A percentile compares a stretch with the other conserved stretches of the same genome.
phyloP scores from a whole-genome alignment of 768 basidiomycete genomes.

The Cubamyces lactineus region DNA sequence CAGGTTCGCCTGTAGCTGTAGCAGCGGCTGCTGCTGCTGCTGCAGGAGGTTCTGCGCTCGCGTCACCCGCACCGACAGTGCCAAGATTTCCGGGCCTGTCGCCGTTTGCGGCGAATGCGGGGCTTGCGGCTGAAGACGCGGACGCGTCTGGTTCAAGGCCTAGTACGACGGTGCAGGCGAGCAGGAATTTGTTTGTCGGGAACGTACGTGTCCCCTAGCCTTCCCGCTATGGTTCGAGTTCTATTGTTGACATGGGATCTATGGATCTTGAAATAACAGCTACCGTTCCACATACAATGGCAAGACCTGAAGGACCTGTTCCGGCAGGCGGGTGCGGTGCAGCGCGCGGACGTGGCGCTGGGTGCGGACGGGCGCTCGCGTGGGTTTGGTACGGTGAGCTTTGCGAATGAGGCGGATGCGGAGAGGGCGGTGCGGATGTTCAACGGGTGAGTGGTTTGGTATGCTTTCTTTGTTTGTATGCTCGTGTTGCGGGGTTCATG shows the following conservation, averaged over 20 bases:
- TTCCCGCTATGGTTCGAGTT: too few relatives aligned
- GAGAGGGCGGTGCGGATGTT: slow-evolving; percentile 85
- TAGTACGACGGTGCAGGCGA: slow-evolving; percentile 22
- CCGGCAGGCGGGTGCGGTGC: slow-evolving; percentile 85
- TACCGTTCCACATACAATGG: slow-evolving; percentile 96
- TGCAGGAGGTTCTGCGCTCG: slow-evolving; percentile 2
- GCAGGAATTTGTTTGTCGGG: slow-evolving; percentile 80
- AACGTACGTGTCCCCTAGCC: slow-evolving; percentile 60
- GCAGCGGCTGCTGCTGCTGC: not conserved
- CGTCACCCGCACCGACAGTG: slow-evolving; percentile 20
- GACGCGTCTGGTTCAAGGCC: slow-evolving; percentile 9
- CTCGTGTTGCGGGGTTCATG: not conserved
- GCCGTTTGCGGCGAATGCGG: slow-evolving; percentile 5
- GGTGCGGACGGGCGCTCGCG: slow-evolving; percentile 83
- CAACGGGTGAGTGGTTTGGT: slow-evolving; percentile 69
- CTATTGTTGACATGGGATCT: too few relatives aligned
- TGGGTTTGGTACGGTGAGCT: slow-evolving; percentile 92
- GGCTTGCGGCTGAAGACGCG: slow-evolving; percentile 8
- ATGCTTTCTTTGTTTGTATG: slow-evolving; percentile 3
- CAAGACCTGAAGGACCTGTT: slow-evolving; percentile 98
- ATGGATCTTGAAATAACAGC: slow-evolving; percentile 43
- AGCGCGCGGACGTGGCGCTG: slow-evolving; percentile 89
- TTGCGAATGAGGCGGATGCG: slow-evolving; percentile 81
- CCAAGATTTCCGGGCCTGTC: slow-evolving; percentile 16
- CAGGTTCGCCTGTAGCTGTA: slow-evolving; percentile 8